Evolutionary conservation across 768 basidiomycete genomes (phyloP).

Genomic region (Tremella yokohamensis): DNA sequence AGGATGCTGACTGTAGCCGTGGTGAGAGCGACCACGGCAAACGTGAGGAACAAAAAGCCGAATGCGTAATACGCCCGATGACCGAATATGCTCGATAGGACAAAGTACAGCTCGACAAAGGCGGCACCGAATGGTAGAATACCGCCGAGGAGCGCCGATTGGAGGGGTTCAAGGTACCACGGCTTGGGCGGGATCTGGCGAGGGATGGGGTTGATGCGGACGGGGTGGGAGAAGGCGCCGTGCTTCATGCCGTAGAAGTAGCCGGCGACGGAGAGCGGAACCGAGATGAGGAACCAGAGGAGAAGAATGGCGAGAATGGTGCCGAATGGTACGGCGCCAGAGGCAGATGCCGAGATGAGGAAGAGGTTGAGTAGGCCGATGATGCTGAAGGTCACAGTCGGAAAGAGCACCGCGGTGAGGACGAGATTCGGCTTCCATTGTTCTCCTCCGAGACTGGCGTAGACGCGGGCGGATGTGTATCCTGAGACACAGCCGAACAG

Average conservation of each 20-base stretch:
- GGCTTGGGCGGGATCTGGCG: slow-evolving; percentile 89
- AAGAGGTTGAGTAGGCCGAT: slow-evolving; percentile 90
- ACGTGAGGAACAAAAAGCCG: slow-evolving; percentile 86
- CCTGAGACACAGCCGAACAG: slow-evolving; percentile 89
- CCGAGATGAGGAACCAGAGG: slow-evolving; percentile 91
- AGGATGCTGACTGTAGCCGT: slow-evolving; percentile 84
- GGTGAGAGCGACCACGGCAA: slow-evolving; percentile 74
- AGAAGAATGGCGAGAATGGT: slow-evolving; percentile 79
- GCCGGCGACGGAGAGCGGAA: slow-evolving; percentile 79
- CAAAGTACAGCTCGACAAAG: slow-evolving; percentile 91
- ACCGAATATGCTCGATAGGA: slow-evolving; percentile 85
- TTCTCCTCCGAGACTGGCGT: slow-evolving; percentile 71
- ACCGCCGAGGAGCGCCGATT: slow-evolving; percentile 75
- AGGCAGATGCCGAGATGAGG: slow-evolving; percentile 76
- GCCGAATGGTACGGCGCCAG: slow-evolving; percentile 96
- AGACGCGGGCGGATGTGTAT: slow-evolving; percentile 79
- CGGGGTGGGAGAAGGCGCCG: slow-evolving; percentile 78
- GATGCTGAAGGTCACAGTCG: slow-evolving; percentile 74
- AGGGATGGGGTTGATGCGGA: slow-evolving; percentile 86
- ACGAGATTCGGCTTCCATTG: slow-evolving; percentile 78
- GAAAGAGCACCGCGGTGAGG: slow-evolving; percentile 80
- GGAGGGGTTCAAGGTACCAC: slow-evolving; percentile 76
- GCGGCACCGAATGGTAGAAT: slow-evolving; percentile 92
- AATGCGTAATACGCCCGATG: slow-evolving; percentile 73
- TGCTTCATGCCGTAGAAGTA: slow-evolving; percentile 81